Base-by-base conservation (phyloP, 352 stramenopile species). In the Pythium guiyangense region DNA sequence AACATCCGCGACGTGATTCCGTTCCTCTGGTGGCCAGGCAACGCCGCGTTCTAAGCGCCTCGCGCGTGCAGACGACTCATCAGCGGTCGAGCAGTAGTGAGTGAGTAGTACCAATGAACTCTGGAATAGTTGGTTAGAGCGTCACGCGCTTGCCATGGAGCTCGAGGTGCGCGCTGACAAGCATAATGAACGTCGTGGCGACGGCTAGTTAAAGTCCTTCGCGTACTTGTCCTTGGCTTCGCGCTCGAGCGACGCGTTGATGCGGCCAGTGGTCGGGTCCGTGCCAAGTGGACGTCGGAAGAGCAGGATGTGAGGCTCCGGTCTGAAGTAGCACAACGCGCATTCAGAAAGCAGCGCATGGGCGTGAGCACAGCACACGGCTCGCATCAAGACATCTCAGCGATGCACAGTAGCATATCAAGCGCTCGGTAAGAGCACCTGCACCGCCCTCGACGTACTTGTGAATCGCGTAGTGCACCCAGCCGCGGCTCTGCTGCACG, bases 391-490 rank as follows among this genome's bases (percentile, higher is more conserved):
- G 29, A 34, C 29, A 43, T 3, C 48, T 26, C 47, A 34, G 4
- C 40, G 14, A 40, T n/a, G 15, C 20, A 46, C 26, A 45, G 3
- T 6, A 34, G 29, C 3, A 6, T 34, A 6, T 6, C 3, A 34
- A 34, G 29, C 6, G 6, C 29, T 34, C 29, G 29, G 4, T 10
- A 42, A 17, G 35, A 3, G 15, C 35, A 42, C 6, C 10, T 12
- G 15, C 46, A 22, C 5, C 6, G 5, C 17, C 0, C 35, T 2
- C 8, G 25, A 85, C 88, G 58, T 75, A 97, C 89, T 97, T 96
- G 77, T 99, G 97, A 65, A 99, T 98, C 37, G 97, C 97, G 77
- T 99, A 99, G 76, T 99, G 97, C 65, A 98, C 89, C 97, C 97
- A 99, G 48, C 97, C 97, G 44, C 97, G 90, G 63, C 87, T 98